Evolutionary conservation across 148 eudicot genomes (phyloP).

Genomic region (Drosera capensis): DNA sequence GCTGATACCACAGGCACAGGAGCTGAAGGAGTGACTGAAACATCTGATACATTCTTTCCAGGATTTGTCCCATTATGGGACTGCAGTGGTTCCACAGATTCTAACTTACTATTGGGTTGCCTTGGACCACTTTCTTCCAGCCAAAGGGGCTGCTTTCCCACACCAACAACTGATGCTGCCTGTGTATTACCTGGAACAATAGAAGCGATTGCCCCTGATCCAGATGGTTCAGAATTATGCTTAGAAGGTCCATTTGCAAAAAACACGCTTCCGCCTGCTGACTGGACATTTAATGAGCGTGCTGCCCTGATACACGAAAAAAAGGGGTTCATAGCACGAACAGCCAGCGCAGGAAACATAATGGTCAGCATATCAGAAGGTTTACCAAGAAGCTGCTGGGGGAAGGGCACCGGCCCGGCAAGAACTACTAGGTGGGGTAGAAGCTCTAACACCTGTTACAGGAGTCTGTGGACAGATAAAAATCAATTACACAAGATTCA

Average conservation of each 20-base stretch:
- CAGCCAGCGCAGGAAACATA: neutral
- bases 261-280: slow-evolving; percentile 19
- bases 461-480: too few relatives aligned
- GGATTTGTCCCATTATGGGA: slow-evolving; percentile 12
- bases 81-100: slow-evolving; percentile 21
- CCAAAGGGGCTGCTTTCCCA: slow-evolving; percentile 19
- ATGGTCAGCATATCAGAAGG: neutral
- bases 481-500: too few relatives aligned
- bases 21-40: slow-evolving; percentile 12
- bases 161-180: slow-evolving; percentile 19
- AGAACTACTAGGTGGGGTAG: slow-evolving; percentile 7
- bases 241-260: slow-evolving; percentile 37
- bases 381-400: slow-evolving; percentile 81
- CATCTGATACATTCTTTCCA: slow-evolving; percentile 14
- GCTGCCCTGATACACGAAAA: slow-evolving; percentile 37
- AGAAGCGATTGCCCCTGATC: slow-evolving; percentile 22
- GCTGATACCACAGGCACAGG: slow-evolving; percentile 12
- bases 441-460: slow-evolving; percentile 4
- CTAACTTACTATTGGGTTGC: slow-evolving; percentile 21
- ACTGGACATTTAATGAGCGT: slow-evolving; percentile 39
- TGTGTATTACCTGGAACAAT: slow-evolving; percentile 19
- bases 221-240: slow-evolving; percentile 36
- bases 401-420: slow-evolving; percentile 31
- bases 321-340: slow-evolving; percentile 6
- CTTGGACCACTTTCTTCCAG: slow-evolving; percentile 21